Conservation (phyloP, 257 asterid genomes). For the Penstemon newberryi region DNA sequence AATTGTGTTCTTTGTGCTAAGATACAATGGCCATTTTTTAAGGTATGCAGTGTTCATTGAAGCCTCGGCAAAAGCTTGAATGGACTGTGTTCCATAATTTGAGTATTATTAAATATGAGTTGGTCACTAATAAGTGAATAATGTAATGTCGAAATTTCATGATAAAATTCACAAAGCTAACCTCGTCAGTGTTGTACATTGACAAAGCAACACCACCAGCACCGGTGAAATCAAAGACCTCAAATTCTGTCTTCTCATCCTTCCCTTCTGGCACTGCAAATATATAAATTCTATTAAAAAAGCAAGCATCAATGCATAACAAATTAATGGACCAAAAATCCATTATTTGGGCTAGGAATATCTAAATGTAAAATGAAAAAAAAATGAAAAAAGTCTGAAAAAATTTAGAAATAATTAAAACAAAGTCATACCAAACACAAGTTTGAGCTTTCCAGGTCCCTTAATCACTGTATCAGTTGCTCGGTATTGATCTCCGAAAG, state of each 20-base stretch:
- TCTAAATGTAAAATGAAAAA: no score
- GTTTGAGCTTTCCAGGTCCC: constrained; percentile 93
- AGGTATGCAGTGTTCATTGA: constrained; percentile 83
- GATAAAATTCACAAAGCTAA: constrained; percentile 35
- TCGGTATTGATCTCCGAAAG: constrained; percentile 95
- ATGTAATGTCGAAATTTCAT: not conserved
- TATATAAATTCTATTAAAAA: not conserved
- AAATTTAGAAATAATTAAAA: not conserved
- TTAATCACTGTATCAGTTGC: constrained; percentile 93
- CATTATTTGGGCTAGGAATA: no score
- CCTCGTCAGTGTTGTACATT: constrained; percentile 99
- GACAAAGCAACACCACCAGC: constrained; percentile 97
- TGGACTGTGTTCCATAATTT: constrained; percentile 55
- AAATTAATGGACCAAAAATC: no score
- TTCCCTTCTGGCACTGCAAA: constrained; percentile 88
- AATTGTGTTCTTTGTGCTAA: constrained; percentile 96
- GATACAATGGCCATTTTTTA: constrained; percentile 98
- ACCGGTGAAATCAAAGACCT: constrained; percentile 90
- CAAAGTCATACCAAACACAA: constrained; percentile 74
- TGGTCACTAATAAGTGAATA: constrained; percentile 15
- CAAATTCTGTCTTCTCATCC: constrained; percentile 65
- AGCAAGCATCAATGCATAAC: no score
- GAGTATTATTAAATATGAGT: constrained; percentile 23
- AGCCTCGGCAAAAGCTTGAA: constrained; percentile 86
- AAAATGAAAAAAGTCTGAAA: no score